These are phyloP conservation scores for Coemansia sp. DNA, from an alignment of 192 early-diverging fungal genomes.

Conservation along the genomic window DNA sequence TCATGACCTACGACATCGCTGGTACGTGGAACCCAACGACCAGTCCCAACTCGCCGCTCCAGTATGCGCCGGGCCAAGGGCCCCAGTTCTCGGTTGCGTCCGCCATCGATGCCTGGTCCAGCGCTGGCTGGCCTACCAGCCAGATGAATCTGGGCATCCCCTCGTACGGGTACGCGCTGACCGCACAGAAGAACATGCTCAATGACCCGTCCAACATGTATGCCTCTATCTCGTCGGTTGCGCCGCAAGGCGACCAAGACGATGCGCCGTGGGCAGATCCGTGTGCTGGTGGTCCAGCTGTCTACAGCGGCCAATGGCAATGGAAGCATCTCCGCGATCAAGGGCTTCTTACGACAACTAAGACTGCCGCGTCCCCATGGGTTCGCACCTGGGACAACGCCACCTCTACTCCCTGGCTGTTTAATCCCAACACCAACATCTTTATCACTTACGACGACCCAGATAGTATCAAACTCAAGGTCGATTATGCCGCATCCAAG, in stretches of 20 bases:
- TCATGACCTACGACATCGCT: slow-evolving; percentile 66
- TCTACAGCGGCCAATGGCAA: slow-evolving; percentile 61
- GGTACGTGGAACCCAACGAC: slow-evolving; percentile 56
- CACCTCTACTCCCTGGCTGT: slow-evolving; percentile 70
- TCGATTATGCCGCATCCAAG: slow-evolving; percentile 55
- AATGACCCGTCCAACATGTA: slow-evolving; percentile 19
- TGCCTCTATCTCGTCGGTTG: slow-evolving; percentile 6
- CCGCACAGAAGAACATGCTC: slow-evolving; percentile 11
- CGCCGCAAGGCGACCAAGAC: slow-evolving; percentile 55
- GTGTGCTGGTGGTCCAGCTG: slow-evolving; percentile 40
- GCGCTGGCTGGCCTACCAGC: slow-evolving; percentile 55
- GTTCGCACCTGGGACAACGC: slow-evolving; percentile 59
- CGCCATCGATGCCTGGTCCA: slow-evolving; percentile 53
- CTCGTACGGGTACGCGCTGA: slow-evolving; percentile 57
- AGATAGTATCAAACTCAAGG: slow-evolving; percentile 59
- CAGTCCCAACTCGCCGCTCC: slow-evolving; percentile 61
- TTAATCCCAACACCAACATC: slow-evolving; percentile 53
- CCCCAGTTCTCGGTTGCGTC: slow-evolving; percentile 28
- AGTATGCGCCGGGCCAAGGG: slow-evolving; percentile 11
- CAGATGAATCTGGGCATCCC: slow-evolving; percentile 60
- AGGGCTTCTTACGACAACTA: slow-evolving; percentile 26
- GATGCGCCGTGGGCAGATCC: slow-evolving; percentile 56
- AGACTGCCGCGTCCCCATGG: slow-evolving; percentile 52
- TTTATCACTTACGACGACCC: slow-evolving; percentile 72
- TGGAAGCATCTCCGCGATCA: slow-evolving; percentile 60